Base-by-base conservation (phyloP, 2,329 filamentous ascomycete species). In the Hypoxylon sp. region DNA sequence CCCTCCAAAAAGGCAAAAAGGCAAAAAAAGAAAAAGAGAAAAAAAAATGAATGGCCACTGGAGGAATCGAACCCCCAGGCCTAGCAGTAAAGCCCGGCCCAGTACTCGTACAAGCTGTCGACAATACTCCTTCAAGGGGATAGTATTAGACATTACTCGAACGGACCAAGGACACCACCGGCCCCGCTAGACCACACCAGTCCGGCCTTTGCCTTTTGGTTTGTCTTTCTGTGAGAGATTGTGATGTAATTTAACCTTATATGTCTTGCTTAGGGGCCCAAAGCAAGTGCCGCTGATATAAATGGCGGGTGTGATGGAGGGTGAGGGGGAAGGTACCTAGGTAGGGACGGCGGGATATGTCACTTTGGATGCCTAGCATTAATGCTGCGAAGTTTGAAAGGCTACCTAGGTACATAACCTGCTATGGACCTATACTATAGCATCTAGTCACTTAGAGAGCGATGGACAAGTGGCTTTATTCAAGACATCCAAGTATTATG, bases 1-100 rank as follows among this genome's bases (percentile, higher is more conserved):
- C 25, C 6, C 6, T 3, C 25, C 25, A 6, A 27, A 27, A 27
- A 25, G 5, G 11, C 4, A 27, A 46, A 27, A 23, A 23, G 4
- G 43, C 4, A 23, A 23, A 1, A 16, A 27, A 46, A 21, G 25
- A 32, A 19, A 39, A 12, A 23, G 14, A 27, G 2, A 32, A 32
- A 53, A 34, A 41, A 39, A 41, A 53, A 5, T 14, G 23, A 43
- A 29, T 21, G 25, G 51, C 51, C 51, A 19, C 2, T 21, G 32
- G 51, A 43, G 51, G 51, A 54, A 54, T 41, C 23, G 51, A 54
- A 54, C 51, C 51, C 37, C 51, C 37, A 43, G 50, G 37, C 34
- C 50, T 41, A 53, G 50, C 34, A n/a, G 32, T 29, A 53, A 53
- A 41, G 34, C 16, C 37, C 2, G n/a, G n/a, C 7, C 16, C 16